phyloP scores from a whole-genome alignment of 2,329 filamentous ascomycete species.

The Zalaria obscura region DNA sequence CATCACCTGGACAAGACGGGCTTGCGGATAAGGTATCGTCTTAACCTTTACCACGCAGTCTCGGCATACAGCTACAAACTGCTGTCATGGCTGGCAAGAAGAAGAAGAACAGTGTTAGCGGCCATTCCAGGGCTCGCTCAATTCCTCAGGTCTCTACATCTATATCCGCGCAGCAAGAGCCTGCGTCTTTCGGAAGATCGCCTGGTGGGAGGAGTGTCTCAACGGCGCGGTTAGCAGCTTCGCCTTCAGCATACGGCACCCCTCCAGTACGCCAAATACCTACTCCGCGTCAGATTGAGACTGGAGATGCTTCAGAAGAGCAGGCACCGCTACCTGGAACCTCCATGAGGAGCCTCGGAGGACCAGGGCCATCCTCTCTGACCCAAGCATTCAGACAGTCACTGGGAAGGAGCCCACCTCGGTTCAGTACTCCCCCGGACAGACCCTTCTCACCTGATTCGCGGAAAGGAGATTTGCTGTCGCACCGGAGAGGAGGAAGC shows the following conservation, averaged over 20 bases:
- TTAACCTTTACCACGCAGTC: too few relatives aligned
- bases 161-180: too few relatives aligned
- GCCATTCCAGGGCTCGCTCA: too few relatives aligned
- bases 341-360: conserved; percentile 44
- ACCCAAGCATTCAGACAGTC: conserved; percentile 74
- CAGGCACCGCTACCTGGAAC: conserved; percentile 50
- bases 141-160: too few relatives aligned
- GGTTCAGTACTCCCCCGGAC: conserved; percentile 41
- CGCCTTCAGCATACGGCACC: conserved; percentile 37
- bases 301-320: conserved; percentile 19
- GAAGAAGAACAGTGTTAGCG: too few relatives aligned
- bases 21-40: too few relatives aligned
- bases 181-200: background rate
- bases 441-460: conserved; percentile 44
- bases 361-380: conserved; percentile 74
- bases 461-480: conserved; percentile 25
- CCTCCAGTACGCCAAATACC: conserved; percentile 36
- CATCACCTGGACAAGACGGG: too few relatives aligned
- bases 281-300: conserved; percentile 30
- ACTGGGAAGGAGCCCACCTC: conserved; percentile 53
- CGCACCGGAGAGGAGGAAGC: conserved; percentile 42
- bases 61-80: too few relatives aligned
- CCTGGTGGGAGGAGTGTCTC: conserved; percentile 15
- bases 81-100: too few relatives aligned
- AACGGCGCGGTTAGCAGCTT: conserved; percentile 37